These are phyloP conservation scores for Mycena olivaceomarginata DNA, from an alignment of 768 basidiomycete genomes.

Conservation along the genomic window DNA sequence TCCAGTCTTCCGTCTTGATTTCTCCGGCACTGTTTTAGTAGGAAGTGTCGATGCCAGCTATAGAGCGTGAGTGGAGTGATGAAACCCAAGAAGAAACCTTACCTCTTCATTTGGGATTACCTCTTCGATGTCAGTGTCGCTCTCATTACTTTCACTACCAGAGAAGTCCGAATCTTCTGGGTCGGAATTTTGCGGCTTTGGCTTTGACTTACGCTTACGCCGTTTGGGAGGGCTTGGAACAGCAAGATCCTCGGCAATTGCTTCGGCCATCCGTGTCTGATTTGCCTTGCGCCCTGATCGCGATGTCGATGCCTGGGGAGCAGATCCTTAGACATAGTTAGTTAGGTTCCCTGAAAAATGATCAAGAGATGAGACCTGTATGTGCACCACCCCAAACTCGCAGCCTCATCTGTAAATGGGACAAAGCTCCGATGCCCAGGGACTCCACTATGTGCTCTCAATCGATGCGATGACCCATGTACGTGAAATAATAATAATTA, in stretches of 20 bases:
- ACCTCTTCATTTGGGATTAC: conserved; percentile 15
- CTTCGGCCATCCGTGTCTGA: background rate
- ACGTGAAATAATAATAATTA: too few species aligned
- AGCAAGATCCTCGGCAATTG: conserved; percentile 1
- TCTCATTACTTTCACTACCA: background rate
- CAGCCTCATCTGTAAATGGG: too few species aligned
- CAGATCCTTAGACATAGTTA: background rate
- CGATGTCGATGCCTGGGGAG: background rate
- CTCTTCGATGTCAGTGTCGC: conserved; percentile 12
- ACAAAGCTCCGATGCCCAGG: too few species aligned
- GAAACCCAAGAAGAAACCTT: background rate
- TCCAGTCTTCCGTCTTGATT: background rate
- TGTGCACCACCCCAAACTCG: too few species aligned
- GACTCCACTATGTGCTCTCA: too few species aligned
- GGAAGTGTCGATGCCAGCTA: conserved; percentile 10
- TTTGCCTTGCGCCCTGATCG: conserved; percentile 11
- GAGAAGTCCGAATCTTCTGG: conserved; percentile 14
- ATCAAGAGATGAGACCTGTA: background rate
- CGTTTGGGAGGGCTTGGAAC: conserved; percentile 1
- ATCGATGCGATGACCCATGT: too few species aligned
- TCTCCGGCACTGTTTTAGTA: conserved; percentile 8
- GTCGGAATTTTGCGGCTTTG: background rate
- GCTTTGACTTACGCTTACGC: conserved; percentile 5
- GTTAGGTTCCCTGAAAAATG: background rate
- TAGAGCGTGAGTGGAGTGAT: background rate